Base-by-base conservation (phyloP, 2,329 filamentous ascomycete genomes). In the Paraconiothyrium brasiliense region DNA sequence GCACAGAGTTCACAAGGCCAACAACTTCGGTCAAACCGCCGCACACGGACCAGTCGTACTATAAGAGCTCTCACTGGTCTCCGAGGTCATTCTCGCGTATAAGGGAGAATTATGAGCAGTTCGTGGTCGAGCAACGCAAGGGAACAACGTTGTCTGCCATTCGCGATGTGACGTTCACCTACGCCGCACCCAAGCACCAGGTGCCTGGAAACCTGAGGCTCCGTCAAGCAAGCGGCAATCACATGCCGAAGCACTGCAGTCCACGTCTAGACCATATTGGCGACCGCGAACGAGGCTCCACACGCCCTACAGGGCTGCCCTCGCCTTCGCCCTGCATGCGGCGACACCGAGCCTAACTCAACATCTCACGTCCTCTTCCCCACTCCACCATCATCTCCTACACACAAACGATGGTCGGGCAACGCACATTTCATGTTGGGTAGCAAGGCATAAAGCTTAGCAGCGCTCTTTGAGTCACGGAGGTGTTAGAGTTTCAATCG, bases 381-480 rank as follows among this genome's bases (percentile, higher is more conserved):
- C 50, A 54, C 50, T 30, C 11, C 22, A n/a, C 35, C 50, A 54
- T 30, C 24, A 43, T 41, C 8, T n/a, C 35, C 32, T 24, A 41
- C 35, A 16, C 50, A 30, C 39, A 41, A 6, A 41, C 39, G 10
- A 13, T 34, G 11, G 14, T 43, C 35, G 30, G 35, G 35, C 50
- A 44, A 46, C 51, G 51, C n/a, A 13, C 14, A 32, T 35, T 14
- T 13, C 10, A 27, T 7, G 39, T 55, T 46, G 52, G 39, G 54
- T 56, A 37, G 54, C 41, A 56, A 56, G 54, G 54, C 54, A 27
- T 47, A 56, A 47, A 56, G 54, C 54, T 56, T 47, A 56, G 41
- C 39, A 27, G 39, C 24, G 8, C 5, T 10, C n/a, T 51, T 27
- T 37, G 43, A 39, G 27, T 37, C 54, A 47, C n/a, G 27, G 24